A percentile compares a stretch with the other conserved stretches of the same genome.
These are phyloP conservation scores for Ascosphaera pollenicola DNA, from an alignment of 2,329 filamentous ascomycete genomes.

Conservation along the genomic window DNA sequence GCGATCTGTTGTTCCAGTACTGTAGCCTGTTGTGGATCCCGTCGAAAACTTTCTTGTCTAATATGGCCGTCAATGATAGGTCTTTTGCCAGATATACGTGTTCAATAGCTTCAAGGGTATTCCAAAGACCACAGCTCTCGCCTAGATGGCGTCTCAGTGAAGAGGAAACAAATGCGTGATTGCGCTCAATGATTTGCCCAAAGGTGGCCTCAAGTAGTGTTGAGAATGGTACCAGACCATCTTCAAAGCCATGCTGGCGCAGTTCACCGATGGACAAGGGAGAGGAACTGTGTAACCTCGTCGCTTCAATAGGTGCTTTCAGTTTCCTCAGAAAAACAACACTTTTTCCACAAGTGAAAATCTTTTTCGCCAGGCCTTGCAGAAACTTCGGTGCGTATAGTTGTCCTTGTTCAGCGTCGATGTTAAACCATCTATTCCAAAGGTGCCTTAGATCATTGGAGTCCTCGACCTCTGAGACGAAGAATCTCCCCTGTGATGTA, in stretches of 20 bases:
- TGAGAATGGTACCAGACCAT: slow-evolving; percentile 22
- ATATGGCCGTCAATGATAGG: slow-evolving; percentile 41
- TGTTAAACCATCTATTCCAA: slow-evolving; percentile 54
- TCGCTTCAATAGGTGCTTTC: slow-evolving; percentile 17
- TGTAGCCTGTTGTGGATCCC: slow-evolving; percentile 40
- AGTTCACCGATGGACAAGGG: slow-evolving; percentile 12
- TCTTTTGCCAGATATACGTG: slow-evolving; percentile 58
- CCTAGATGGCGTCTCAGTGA: slow-evolving; percentile 46
- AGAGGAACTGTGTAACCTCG: slow-evolving; percentile 13
- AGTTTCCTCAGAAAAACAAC: slow-evolving; percentile 63
- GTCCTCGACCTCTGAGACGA: slow-evolving; percentile 39
- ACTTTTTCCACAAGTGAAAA: slow-evolving; percentile 77
- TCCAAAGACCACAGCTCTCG: slow-evolving; percentile 42
- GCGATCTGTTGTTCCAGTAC: slow-evolving; percentile 61
- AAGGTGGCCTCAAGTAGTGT: slow-evolving; percentile 54
- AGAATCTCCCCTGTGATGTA: slow-evolving; percentile 47
- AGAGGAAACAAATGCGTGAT: slow-evolving; percentile 46
- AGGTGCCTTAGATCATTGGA: slow-evolving; percentile 37
- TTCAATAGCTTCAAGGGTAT: slow-evolving; percentile 43
- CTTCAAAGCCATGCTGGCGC: slow-evolving; percentile 17
- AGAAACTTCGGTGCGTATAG: slow-evolving; percentile 57
- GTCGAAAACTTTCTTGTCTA: slow-evolving; percentile 50
- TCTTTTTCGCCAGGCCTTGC: slow-evolving; percentile 41
- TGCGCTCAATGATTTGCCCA: slow-evolving; percentile 51
- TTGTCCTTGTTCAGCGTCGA: slow-evolving; percentile 34